These are phyloP conservation scores for Buxus sempervirens DNA, from an alignment of 164 flowering plant species.

Conservation along the genomic window DNA sequence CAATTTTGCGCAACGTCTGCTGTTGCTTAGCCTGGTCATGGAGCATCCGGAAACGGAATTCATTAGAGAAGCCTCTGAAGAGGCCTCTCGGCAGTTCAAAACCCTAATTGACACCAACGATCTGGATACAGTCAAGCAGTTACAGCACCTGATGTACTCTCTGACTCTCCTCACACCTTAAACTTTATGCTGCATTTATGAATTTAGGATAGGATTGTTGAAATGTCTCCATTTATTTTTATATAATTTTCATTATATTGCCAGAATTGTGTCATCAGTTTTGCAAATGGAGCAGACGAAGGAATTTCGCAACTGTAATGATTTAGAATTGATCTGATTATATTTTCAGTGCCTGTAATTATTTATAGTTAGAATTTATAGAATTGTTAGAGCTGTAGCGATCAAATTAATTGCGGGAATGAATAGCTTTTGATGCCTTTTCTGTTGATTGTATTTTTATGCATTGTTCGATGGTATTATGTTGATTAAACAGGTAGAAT, in stretches of 20 bases:
- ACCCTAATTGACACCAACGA: slow-evolving; percentile 53
- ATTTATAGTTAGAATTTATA: background rate
- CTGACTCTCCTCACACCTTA: background rate
- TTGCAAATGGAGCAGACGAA: background rate
- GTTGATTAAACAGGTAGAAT: no score
- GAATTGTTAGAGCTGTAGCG: background rate
- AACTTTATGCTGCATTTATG: background rate
- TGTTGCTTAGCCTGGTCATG: slow-evolving; percentile 5
- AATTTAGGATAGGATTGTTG: no score
- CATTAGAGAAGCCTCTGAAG: slow-evolving; percentile 40
- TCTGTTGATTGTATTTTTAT: no score
- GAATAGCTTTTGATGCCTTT: no score
- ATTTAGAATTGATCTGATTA: background rate
- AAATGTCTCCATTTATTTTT: background rate
- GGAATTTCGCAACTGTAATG: background rate
- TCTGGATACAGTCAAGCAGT: slow-evolving; percentile 57
- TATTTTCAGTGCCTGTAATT: background rate
- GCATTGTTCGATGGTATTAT: no score
- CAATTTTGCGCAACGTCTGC: no score
- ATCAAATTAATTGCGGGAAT: no score
- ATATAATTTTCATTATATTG: no score
- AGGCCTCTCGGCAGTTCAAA: slow-evolving; percentile 54
- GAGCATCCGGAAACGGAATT: slow-evolving; percentile 30
- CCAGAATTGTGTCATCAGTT: background rate
- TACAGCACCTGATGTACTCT: slow-evolving; percentile 65